Percentiles rank a stretch among this genome's conserved stretches.
Conservation (phyloP, 495 filamentous ascomycete genomes). For the Clavariopsis aquatica region DNA sequence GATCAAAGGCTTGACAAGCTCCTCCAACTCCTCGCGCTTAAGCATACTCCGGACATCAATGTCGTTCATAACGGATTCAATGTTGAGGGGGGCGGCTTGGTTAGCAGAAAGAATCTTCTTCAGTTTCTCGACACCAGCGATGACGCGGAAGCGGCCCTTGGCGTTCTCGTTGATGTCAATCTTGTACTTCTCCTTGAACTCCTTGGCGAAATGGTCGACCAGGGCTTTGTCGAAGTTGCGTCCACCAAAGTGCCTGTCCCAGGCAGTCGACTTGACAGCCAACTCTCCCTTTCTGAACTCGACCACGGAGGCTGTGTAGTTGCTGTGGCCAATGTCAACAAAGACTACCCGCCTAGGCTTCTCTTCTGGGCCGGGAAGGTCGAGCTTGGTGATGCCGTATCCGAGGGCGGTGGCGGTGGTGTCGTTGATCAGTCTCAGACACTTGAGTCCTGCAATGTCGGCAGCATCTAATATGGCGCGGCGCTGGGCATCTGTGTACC, state of each 20-base stretch:
- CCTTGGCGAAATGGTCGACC: slow-evolving; percentile 89
- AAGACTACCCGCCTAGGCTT: slow-evolving; percentile 90
- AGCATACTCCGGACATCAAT: slow-evolving; percentile 85
- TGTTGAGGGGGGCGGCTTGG: slow-evolving; percentile 88
- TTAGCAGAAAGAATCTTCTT: slow-evolving; percentile 99
- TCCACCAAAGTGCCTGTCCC: slow-evolving; percentile 94
- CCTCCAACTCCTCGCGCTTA: slow-evolving; percentile 92
- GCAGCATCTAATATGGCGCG: slow-evolving; percentile 86
- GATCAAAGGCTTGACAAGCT: slow-evolving; percentile 82
- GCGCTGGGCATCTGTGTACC: slow-evolving; percentile 96
- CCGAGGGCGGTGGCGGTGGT: slow-evolving; percentile 95
- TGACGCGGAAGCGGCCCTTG: slow-evolving; percentile 84
- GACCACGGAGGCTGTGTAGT: slow-evolving; percentile 90
- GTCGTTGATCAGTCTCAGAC: slow-evolving; percentile 94
- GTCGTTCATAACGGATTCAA: slow-evolving; percentile 99
- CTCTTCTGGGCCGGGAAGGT: slow-evolving; percentile 86
- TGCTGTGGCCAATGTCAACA: slow-evolving; percentile 94
- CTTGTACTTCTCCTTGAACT: slow-evolving; percentile 63
- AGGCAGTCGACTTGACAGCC: slow-evolving; percentile 87
- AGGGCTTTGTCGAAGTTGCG: slow-evolving; percentile 95
- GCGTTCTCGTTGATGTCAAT: slow-evolving; percentile 73
- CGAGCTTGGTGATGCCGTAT: slow-evolving; percentile 95
- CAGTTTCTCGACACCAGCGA: slow-evolving; percentile 88
- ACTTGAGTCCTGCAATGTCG: slow-evolving; percentile 91
- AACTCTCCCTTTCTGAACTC: slow-evolving; percentile 98